These are phyloP conservation scores for Cladosporium velox DNA, from an alignment of 2,329 filamentous ascomycete genomes.

Conservation along the genomic window DNA sequence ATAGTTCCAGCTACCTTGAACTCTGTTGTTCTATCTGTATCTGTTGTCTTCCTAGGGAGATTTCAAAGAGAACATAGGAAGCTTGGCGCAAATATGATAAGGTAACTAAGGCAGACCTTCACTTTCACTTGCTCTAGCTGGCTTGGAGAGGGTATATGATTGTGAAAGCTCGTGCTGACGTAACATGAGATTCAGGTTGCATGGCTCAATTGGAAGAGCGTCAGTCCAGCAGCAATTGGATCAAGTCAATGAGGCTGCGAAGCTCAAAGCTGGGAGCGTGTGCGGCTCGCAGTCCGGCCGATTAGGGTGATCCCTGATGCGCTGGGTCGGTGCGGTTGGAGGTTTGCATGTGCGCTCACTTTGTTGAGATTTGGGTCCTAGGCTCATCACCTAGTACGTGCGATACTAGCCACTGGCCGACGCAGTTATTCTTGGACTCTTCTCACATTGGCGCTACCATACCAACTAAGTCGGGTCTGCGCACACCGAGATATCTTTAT, in stretches of 20 bases:
- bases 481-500: neutral
- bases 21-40: too few species aligned
- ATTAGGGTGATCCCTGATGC: neutral
- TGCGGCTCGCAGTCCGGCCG: neutral
- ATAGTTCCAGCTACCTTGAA: too few species aligned
- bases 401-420: neutral
- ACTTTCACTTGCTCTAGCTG: too few species aligned
- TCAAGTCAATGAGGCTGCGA: neutral
- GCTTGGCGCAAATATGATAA: too few species aligned
- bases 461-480: neutral
- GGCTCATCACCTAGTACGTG: neutral
- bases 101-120: too few species aligned
- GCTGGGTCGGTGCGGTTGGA: neutral
- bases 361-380: neutral
- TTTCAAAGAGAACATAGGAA: too few species aligned
- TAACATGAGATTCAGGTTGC: neutral
- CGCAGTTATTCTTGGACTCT: neutral
- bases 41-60: too few species aligned
- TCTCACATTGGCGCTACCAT: neutral
- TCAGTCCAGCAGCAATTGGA: neutral
- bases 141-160: neutral
- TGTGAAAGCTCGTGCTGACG: neutral
- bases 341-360: neutral
- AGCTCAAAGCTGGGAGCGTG: neutral
- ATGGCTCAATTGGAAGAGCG: neutral